These are phyloP conservation scores for Fusarium annulatum DNA, from an alignment of 2,329 filamentous ascomycete genomes.

Conservation along the genomic window DNA sequence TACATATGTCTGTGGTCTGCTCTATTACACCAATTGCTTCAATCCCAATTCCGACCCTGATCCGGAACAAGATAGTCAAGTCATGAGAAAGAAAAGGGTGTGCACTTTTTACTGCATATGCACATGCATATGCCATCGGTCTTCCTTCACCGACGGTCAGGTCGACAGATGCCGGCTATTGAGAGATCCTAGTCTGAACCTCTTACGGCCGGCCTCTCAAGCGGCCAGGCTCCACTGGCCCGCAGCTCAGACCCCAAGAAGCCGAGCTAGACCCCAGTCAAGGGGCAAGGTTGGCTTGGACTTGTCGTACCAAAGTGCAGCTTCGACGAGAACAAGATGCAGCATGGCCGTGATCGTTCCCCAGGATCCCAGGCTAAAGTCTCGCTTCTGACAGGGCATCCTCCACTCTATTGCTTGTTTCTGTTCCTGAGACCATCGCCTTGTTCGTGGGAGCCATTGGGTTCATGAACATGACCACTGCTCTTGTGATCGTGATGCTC, in stretches of 20 bases:
- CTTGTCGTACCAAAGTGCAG: neutral
- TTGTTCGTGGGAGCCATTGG: constrained; percentile 36
- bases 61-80: neutral
- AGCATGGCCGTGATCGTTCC: constrained; percentile 9
- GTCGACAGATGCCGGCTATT: constrained; percentile 9
- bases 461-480: constrained; percentile 37
- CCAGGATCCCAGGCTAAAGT: constrained; percentile 1
- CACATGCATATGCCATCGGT: neutral
- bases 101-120: neutral
- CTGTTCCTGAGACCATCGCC: constrained; percentile 41
- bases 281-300: constrained; percentile 6
- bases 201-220: constrained; percentile 7
- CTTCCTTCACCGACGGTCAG: constrained; percentile 13
- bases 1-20: neutral
- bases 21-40: constrained; percentile 24
- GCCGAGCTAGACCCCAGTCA: constrained; percentile 19
- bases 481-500: constrained; percentile 51
- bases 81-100: neutral
- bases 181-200: neutral
- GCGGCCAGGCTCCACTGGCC: constrained; percentile 22
- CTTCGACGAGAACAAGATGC: neutral
- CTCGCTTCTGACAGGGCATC: constrained; percentile 6
- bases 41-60: neutral
- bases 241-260: constrained; percentile 11
- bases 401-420: constrained; percentile 45